Percentiles rank a stretch among this genome's conserved stretches.
These are phyloP conservation scores for Dictyostelium purpureum DNA, from an alignment of 78 protist species.

Conservation along the genomic window DNA sequence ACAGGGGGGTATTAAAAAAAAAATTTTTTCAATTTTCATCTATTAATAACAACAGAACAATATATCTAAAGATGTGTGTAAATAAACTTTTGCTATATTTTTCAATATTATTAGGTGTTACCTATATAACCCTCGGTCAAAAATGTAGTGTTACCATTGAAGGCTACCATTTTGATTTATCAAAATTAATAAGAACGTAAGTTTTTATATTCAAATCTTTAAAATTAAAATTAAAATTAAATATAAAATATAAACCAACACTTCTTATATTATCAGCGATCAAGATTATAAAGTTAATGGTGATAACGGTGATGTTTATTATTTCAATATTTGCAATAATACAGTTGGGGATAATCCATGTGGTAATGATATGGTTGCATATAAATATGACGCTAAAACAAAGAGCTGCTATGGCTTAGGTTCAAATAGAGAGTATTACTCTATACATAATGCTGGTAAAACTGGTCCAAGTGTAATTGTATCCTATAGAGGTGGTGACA, in stretches of 20 bases:
- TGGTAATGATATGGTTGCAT: conserved; percentile 3
- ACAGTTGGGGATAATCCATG: conserved; percentile 29
- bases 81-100: neutral
- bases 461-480: neutral
- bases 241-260: too few relatives aligned
- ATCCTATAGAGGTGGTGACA: conserved; percentile 6
- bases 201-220: neutral
- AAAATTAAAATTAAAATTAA: too few relatives aligned
- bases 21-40: too few relatives aligned
- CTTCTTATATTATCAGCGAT: neutral
- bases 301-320: neutral
- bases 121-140: neutral
- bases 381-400: neutral
- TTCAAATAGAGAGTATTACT: neutral
- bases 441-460: neutral
- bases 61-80: too few relatives aligned
- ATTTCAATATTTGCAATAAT: conserved; percentile 24
- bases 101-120: neutral
- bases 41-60: too few relatives aligned
- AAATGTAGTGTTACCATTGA: conserved; percentile 1
- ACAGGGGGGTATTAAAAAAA: too few relatives aligned
- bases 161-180: conserved; percentile 27
- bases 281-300: neutral
- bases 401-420: neutral
- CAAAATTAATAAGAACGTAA: neutral